phyloP scores from a whole-genome alignment of 2,329 filamentous ascomycete genomes.

The Fusarium tuaranense region DNA sequence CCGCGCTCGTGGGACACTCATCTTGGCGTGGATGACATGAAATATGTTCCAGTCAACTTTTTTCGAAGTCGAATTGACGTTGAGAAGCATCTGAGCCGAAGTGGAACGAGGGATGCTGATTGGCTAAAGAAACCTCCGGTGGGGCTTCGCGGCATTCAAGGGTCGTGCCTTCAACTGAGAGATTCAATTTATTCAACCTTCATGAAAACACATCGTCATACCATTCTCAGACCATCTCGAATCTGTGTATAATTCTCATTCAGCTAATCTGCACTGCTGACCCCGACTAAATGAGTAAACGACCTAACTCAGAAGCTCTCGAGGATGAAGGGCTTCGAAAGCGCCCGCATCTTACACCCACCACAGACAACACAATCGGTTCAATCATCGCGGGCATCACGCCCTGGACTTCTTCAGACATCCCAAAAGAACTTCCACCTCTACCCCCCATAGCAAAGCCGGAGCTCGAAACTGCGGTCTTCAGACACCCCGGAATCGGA shows the following conservation, averaged over 20 bases:
- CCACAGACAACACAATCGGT: not conserved
- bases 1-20: slow-evolving; percentile 72
- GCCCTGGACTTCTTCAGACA: slow-evolving; percentile 63
- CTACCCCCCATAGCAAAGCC: slow-evolving; percentile 72
- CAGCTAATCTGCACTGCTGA: not conserved
- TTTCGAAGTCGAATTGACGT: slow-evolving; percentile 46
- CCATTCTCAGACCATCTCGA: not conserved
- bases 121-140: slow-evolving; percentile 21
- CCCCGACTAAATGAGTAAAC: slow-evolving; percentile 26
- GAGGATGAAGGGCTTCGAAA: slow-evolving; percentile 29
- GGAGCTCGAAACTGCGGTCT: slow-evolving; percentile 70
- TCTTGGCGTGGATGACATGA: slow-evolving; percentile 56
- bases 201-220: not conserved
- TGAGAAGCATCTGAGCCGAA: slow-evolving; percentile 33
- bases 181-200: not conserved
- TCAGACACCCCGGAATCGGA: slow-evolving; percentile 71
- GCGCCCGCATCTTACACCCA: slow-evolving; percentile 25
- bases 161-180: not conserved
- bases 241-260: not conserved
- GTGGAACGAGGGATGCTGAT: slow-evolving; percentile 32
- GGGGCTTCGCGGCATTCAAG: not conserved
- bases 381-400: slow-evolving; percentile 26
- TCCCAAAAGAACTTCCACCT: slow-evolving; percentile 62
- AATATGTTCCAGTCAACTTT: slow-evolving; percentile 41
- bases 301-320: slow-evolving; percentile 4